Percentiles rank a stretch among this genome's conserved stretches.
Conservation (phyloP, 2,329 filamentous ascomycete species). For the Calonectria leucothoes region DNA sequence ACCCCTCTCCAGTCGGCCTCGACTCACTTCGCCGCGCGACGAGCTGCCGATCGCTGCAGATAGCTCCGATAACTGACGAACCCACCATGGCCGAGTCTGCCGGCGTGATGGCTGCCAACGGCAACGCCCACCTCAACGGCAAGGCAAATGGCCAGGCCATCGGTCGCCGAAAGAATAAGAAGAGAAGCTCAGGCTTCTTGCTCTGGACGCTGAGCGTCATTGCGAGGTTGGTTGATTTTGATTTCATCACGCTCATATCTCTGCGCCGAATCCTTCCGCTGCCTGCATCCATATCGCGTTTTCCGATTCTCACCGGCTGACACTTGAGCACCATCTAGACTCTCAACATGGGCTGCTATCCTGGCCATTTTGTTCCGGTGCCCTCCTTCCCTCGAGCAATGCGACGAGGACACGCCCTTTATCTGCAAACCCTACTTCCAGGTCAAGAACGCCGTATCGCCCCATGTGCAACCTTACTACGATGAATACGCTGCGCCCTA, state of each 20-base stretch:
- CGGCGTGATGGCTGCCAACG: slow-evolving; percentile 52
- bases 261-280: background rate
- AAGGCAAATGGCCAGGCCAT: slow-evolving; percentile 46
- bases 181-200: slow-evolving; percentile 44
- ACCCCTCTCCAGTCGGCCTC: slow-evolving; percentile 25
- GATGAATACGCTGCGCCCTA: slow-evolving; percentile 86
- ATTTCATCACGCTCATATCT: background rate
- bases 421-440: slow-evolving; percentile 88
- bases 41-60: slow-evolving; percentile 19
- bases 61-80: slow-evolving; percentile 27
- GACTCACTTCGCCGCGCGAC: slow-evolving; percentile 23
- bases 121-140: slow-evolving; percentile 50
- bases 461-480: slow-evolving; percentile 88
- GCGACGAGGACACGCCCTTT: slow-evolving; percentile 76
- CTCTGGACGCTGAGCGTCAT: slow-evolving; percentile 58
- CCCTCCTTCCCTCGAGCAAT: slow-evolving; percentile 74
- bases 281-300: slow-evolving; percentile 15
- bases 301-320: slow-evolving; percentile 10
- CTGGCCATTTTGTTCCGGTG: slow-evolving; percentile 86
- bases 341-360: slow-evolving; percentile 88
- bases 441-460: slow-evolving; percentile 71
- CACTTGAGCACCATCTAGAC: slow-evolving; percentile 58
- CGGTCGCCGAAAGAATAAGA: slow-evolving; percentile 35
- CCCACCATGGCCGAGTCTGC: slow-evolving; percentile 50
- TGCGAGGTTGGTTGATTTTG: slow-evolving; percentile 61